A percentile compares a stretch with the other conserved stretches of the same genome.
Evolutionary conservation across 805 yeast species (phyloP).

Genomic region (Myxozyma sirexii): DNA sequence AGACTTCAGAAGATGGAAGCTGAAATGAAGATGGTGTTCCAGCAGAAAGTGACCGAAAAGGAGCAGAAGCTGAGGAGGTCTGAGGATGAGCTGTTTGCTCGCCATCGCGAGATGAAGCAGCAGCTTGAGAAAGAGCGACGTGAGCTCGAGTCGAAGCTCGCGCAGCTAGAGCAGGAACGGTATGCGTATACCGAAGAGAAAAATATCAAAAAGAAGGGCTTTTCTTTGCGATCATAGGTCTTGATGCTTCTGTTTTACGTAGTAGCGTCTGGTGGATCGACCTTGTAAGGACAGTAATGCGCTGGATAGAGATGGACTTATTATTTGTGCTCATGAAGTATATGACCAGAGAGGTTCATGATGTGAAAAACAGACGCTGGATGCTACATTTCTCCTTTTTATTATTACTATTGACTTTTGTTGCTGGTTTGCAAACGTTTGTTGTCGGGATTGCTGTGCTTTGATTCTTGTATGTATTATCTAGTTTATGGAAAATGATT

Average conservation of each 20-base stretch:
- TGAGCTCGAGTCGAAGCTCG: constrained; percentile 87
- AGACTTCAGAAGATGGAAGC: constrained; percentile 91
- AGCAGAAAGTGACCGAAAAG: constrained; percentile 93
- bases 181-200: constrained; percentile 18
- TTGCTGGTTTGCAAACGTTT: constrained; percentile 3
- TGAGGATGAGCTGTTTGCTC: constrained; percentile 91
- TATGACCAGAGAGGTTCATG: no score
- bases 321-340: not conserved
- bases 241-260: not conserved
- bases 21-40: constrained; percentile 95
- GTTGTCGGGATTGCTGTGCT: not conserved
- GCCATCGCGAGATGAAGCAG: constrained; percentile 97
- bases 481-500: not conserved
- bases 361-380: not conserved
- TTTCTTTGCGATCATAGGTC: constrained; percentile 29
- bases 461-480: constrained; percentile 6
- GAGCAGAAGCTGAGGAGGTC: constrained; percentile 96
- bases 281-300: no score
- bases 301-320: not conserved
- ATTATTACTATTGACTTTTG: not conserved
- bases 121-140: constrained; percentile 84
- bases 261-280: no score
- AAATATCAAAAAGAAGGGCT: constrained; percentile 27
- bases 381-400: not conserved
- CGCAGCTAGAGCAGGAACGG: constrained; percentile 53